phyloP scores from a whole-genome alignment of 1,284 basidiomycete genomes.

The Vanrija sp. region DNA sequence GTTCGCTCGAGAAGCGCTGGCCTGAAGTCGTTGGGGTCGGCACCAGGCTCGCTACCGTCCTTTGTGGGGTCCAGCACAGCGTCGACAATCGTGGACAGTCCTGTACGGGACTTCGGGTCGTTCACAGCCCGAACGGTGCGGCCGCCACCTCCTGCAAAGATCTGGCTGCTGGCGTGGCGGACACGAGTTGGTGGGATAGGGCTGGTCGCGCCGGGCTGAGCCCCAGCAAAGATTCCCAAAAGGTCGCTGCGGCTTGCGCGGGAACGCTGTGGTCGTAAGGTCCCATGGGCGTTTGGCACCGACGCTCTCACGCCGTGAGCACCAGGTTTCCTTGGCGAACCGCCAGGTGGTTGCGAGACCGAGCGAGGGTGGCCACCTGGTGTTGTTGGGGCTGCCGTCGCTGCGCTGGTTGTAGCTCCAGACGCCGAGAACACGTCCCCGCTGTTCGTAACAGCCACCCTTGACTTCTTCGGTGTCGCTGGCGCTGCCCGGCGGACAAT shows the following conservation, averaged over 20 bases:
- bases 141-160: slow-evolving; percentile 21
- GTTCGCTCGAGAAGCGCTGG: slow-evolving; percentile 59
- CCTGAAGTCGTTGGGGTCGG: slow-evolving; percentile 43
- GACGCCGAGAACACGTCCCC: slow-evolving; percentile 2
- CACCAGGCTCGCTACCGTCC: slow-evolving; percentile 10
- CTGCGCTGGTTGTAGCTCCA: slow-evolving; percentile 21
- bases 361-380: too few species aligned
- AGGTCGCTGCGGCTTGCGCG: slow-evolving; percentile 40
- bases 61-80: slow-evolving; percentile 64
- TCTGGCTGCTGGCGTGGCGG: slow-evolving; percentile 32
- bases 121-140: slow-evolving; percentile 10
- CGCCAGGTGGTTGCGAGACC: too few species aligned
- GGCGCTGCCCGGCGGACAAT: slow-evolving; percentile 62
- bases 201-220: slow-evolving; percentile 53
- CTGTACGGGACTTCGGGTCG: slow-evolving; percentile 15
- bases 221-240: slow-evolving; percentile 78
- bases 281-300: too few species aligned
- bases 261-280: slow-evolving; percentile 10
- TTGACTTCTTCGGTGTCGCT: slow-evolving; percentile 42
- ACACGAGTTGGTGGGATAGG: slow-evolving; percentile 15
- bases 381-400: slow-evolving; percentile 16
- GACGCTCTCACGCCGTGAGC: too few species aligned
- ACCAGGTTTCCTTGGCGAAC: too few species aligned
- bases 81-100: slow-evolving; percentile 65
- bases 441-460: neutral